phyloP scores from a whole-genome alignment of 192 early-diverging fungal genomes.

The Backusella tarrabulga region DNA sequence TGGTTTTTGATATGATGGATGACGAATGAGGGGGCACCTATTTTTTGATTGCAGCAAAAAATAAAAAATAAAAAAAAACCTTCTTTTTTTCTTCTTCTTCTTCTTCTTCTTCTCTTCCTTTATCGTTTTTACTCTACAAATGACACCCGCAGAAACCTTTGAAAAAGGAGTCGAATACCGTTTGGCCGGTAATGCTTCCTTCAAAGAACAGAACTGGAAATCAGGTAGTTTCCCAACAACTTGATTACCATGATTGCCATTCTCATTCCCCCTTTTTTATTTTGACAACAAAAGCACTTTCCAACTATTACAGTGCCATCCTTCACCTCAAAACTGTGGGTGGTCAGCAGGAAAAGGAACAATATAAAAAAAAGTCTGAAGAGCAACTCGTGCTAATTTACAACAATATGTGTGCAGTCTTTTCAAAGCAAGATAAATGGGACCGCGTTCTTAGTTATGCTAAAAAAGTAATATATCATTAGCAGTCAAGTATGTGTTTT shows the following conservation, averaged over 20 bases:
- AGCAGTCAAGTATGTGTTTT: too few relatives aligned
- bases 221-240: constrained; percentile 7
- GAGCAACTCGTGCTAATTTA: constrained; percentile 27
- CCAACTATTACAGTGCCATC: constrained; percentile 21
- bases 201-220: constrained; percentile 20
- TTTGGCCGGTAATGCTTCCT: constrained; percentile 19
- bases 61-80: neutral
- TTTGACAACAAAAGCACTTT: constrained; percentile 7
- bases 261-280: too few relatives aligned
- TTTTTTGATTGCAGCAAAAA: neutral
- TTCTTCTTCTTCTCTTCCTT: neutral
- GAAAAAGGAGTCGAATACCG: constrained; percentile 24
- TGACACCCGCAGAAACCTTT: constrained; percentile 17
- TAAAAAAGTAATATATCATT: neutral
- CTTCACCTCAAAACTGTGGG: constrained; percentile 27
- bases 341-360: constrained; percentile 14
- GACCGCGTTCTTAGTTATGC: constrained; percentile 17
- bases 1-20: too few relatives aligned
- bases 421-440: constrained; percentile 19
- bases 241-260: too few relatives aligned
- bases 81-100: too few relatives aligned
- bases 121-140: neutral
- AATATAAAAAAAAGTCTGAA: constrained; percentile 4
- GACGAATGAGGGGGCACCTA: too few relatives aligned
- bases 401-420: constrained; percentile 27